Conservation (phyloP, 371 early-diverging fungal genomes). For the Umbelopsis sp. region DNA sequence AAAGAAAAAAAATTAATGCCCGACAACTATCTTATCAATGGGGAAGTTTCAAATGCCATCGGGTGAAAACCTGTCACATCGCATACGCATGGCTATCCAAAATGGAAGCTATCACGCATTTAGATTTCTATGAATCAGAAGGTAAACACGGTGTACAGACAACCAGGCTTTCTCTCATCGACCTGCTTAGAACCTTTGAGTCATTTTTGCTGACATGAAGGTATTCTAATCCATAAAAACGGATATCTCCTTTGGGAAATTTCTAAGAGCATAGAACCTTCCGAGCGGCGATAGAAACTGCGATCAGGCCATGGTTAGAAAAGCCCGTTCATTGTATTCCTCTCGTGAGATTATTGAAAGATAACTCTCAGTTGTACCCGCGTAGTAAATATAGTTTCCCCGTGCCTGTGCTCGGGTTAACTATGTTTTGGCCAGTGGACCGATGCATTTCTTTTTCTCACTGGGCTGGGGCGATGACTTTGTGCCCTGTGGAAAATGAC, state of each 20-base stretch:
- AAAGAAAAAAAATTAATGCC: slow-evolving; percentile 4
- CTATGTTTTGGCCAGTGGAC: background rate
- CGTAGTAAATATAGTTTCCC: background rate
- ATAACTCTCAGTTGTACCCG: background rate
- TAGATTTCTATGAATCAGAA: too few species aligned
- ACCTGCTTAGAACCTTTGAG: background rate
- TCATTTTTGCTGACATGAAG: background rate
- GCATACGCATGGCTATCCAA: background rate
- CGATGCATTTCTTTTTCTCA: background rate
- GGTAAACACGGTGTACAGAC: too few species aligned
- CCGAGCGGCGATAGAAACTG: slow-evolving; percentile 11
- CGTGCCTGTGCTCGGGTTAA: background rate
- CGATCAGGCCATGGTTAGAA: slow-evolving; percentile 8
- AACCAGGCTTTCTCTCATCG: too few species aligned
- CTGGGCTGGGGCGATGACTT: too few species aligned
- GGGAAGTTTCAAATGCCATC: slow-evolving; percentile 5
- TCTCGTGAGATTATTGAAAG: background rate
- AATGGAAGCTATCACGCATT: background rate
- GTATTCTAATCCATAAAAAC: background rate
- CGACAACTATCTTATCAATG: background rate
- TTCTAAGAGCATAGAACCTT: background rate
- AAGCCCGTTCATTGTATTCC: background rate
- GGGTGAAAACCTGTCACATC: slow-evolving; percentile 1
- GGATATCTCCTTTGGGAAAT: slow-evolving; percentile 16
- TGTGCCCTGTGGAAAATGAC: too few species aligned